phyloP scores from a whole-genome alignment of 1,139 yeast species.

The Yamadazyma jaroonii region DNA sequence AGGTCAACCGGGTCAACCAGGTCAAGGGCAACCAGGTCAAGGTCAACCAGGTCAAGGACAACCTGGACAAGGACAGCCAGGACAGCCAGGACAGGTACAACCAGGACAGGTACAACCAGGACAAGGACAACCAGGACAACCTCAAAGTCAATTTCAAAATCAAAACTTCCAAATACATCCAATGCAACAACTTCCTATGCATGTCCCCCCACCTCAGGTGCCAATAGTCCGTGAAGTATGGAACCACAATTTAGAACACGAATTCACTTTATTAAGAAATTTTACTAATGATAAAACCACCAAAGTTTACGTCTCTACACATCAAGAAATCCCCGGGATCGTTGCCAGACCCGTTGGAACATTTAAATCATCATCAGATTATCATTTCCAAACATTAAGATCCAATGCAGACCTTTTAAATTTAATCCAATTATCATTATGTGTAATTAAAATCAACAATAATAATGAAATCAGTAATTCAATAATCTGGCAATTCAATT shows the following conservation, averaged over 20 bases:
- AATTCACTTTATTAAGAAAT: constrained; percentile 70
- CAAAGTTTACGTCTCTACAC: constrained; percentile 59
- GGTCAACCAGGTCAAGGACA: neutral
- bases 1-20: constrained; percentile 4
- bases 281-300: constrained; percentile 65
- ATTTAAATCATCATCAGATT: constrained; percentile 84
- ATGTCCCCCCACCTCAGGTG: constrained; percentile 13
- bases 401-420: constrained; percentile 85
- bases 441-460: constrained; percentile 67
- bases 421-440: constrained; percentile 83
- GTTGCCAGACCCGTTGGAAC: constrained; percentile 97
- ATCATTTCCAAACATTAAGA: constrained; percentile 93
- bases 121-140: constrained; percentile 6
- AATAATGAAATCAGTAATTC: constrained; percentile 65
- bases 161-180: constrained; percentile 8
- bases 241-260: constrained; percentile 80
- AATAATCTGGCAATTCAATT: constrained; percentile 94
- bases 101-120: constrained; percentile 9
- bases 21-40: constrained; percentile 8
- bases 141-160: constrained; percentile 8
- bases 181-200: constrained; percentile 5
- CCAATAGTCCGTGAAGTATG: constrained; percentile 72
- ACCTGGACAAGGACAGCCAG: constrained; percentile 7
- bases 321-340: constrained; percentile 94
- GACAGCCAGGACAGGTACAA: constrained; percentile 9